These are phyloP conservation scores for Solanum clarkiae DNA, from an alignment of 257 asterid genomes.

Conservation along the genomic window DNA sequence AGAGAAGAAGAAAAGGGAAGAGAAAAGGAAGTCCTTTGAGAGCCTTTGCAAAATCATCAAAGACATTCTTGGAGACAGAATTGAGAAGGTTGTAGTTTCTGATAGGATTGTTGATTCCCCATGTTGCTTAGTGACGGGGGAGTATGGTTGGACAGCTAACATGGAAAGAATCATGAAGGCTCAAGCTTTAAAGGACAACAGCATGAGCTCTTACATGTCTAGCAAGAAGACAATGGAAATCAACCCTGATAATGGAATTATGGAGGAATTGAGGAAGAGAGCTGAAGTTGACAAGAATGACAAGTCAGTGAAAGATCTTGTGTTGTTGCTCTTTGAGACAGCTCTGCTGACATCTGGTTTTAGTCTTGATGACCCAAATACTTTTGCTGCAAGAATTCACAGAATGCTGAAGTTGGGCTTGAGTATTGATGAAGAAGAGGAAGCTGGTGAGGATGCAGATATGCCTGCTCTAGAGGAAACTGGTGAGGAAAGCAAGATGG, in stretches of 20 bases:
- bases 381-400: background rate
- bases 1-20: background rate
- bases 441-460: background rate
- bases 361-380: constrained; percentile 1
- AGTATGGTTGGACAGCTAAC: constrained; percentile 3
- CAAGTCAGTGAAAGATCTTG: background rate
- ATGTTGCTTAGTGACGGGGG: constrained; percentile 2
- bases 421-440: background rate
- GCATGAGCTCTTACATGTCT: constrained; percentile 1
- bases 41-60: background rate
- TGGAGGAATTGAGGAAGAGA: constrained; percentile 2
- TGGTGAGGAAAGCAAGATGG: background rate
- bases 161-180: background rate
- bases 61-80: background rate
- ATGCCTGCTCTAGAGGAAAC: background rate
- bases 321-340: constrained; percentile 1
- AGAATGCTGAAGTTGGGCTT: constrained; percentile 1
- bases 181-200: background rate
- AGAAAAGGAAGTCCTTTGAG: background rate
- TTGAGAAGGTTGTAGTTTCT: background rate
- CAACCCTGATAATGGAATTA: constrained; percentile 1
- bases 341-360: background rate
- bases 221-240: background rate
- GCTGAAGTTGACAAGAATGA: background rate
- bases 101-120: constrained; percentile 1